Evolutionary conservation across 768 basidiomycete genomes (phyloP).

Genomic region (Mrakia frigida): DNA sequence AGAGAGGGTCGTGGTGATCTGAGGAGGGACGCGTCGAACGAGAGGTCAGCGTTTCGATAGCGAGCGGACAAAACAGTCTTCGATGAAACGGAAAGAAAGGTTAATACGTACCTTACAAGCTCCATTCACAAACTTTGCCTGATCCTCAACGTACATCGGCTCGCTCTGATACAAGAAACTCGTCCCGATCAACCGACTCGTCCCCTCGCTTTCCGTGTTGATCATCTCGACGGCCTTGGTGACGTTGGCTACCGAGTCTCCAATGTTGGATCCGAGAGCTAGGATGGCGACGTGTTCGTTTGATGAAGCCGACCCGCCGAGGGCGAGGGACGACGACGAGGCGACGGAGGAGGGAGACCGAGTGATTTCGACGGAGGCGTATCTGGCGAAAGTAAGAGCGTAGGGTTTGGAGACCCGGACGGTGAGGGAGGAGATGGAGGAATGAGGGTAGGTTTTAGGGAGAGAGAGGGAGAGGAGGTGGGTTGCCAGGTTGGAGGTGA

Average conservation of each 20-base stretch:
- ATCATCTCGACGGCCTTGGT: conserved; percentile 68
- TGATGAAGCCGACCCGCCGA: neutral
- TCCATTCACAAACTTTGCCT: conserved; percentile 81
- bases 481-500: conserved; percentile 57
- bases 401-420: conserved; percentile 66
- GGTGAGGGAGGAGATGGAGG: conserved; percentile 45
- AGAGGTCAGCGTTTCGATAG: neutral
- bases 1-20: conserved; percentile 71
- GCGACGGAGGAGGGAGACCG: conserved; percentile 34
- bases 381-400: conserved; percentile 62
- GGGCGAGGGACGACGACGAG: neutral
- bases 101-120: conserved; percentile 67
- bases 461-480: conserved; percentile 46
- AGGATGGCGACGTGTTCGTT: conserved; percentile 52
- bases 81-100: neutral
- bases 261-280: conserved; percentile 84
- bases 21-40: neutral
- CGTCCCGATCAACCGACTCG: conserved; percentile 52
- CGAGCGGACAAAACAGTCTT: too few species aligned
- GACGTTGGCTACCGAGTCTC: conserved; percentile 77
- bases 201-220: conserved; percentile 46
- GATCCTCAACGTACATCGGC: conserved; percentile 93
- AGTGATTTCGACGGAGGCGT: conserved; percentile 59
- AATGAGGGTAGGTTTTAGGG: conserved; percentile 36
- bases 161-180: conserved; percentile 89